Evolutionary conservation across 768 basidiomycete genomes (phyloP), one percentile per base, ranked within the genome.

Genomic region (Xanthoconium stramineum): DNA sequence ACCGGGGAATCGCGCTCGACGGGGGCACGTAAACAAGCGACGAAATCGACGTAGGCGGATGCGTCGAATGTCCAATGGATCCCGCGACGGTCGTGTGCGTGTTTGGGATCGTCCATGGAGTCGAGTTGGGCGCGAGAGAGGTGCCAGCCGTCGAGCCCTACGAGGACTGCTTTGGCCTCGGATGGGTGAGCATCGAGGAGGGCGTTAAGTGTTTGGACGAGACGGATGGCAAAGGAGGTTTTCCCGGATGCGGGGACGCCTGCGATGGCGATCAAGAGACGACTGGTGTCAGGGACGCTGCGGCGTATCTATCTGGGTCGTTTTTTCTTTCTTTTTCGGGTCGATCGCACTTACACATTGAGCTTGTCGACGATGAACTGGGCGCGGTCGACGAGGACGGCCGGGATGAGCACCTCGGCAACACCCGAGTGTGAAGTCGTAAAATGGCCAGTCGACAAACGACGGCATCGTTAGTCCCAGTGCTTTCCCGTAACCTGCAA

Each of bases 51-150:
- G 69, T 94, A 97, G 28, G 78, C 76, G 19, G 69, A 61, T 7
- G 82, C 84, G 61, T 97, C 87, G 65, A 98, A 98, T 2, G 94
- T 97, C 89, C 93, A 97, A 61, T 94, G 89, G 14, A n/a, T n/a
- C n/a, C n/a, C n/a, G n/a, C n/a, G n/a, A n/a, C n/a, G n/a, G n/a
- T n/a, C n/a, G n/a, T n/a, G n/a, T n/a, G n/a, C n/a, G n/a, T n/a
- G 79, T 50, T 80, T 76, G 0, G 94, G 87, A 68, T 97, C 85
- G 14, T 84, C 82, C 66, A 94, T 80, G 20, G 74, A 65, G 64
- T 91, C 91, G 29, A 98, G 82, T 60, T 90, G 84, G 5, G 83
- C 81, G 24, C 92, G 83, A 17, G 90, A 82, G 56, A n/a, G n/a
- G n/a, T n/a, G n/a, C n/a, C n/a, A n/a, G n/a, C n/a, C n/a, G n/a